A percentile compares a stretch with the other conserved stretches of the same genome.
phyloP scores from a whole-genome alignment of 2,329 filamentous ascomycete species.

The Alternaria novae-zelandiae region DNA sequence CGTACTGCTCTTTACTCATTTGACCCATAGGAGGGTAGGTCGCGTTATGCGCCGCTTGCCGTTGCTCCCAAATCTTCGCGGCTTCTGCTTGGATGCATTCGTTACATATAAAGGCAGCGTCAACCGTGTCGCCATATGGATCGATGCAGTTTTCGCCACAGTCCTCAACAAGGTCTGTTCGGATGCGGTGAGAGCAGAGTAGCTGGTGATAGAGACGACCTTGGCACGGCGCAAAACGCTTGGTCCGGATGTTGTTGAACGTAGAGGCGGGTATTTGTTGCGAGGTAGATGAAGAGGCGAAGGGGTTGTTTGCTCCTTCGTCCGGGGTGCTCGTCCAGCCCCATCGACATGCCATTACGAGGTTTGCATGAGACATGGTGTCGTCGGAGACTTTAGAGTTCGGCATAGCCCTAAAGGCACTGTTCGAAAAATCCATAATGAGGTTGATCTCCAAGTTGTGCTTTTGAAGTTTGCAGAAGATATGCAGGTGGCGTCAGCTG shows the following conservation, averaged over 20 bases:
- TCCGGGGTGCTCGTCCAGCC: slow-evolving; percentile 41
- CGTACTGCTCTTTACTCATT: slow-evolving; percentile 42
- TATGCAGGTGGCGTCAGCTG: slow-evolving; percentile 30
- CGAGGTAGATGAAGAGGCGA: slow-evolving; percentile 6
- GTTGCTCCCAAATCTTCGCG: slow-evolving; percentile 34
- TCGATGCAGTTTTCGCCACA: slow-evolving; percentile 46
- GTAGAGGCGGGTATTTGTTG: slow-evolving; percentile 15
- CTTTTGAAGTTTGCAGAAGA: background rate
- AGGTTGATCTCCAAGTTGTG: background rate
- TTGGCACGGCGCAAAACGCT: slow-evolving; percentile 42
- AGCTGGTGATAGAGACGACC: slow-evolving; percentile 47
- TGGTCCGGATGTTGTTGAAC: slow-evolving; percentile 31
- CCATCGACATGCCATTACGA: slow-evolving; percentile 44
- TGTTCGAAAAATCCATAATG: slow-evolving; percentile 42
- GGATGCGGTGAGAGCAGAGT: slow-evolving; percentile 43
- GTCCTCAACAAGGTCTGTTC: slow-evolving; percentile 45
- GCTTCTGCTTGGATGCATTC: slow-evolving; percentile 41
- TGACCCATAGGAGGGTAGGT: slow-evolving; percentile 34
- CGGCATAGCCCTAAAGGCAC: slow-evolving; percentile 27
- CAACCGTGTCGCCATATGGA: slow-evolving; percentile 23
- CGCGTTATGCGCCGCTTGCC: slow-evolving; percentile 36
- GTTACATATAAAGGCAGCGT: slow-evolving; percentile 39
- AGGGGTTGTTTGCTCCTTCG: slow-evolving; percentile 15
- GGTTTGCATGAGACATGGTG: slow-evolving; percentile 41
- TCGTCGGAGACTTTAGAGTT: slow-evolving; percentile 35